Evolutionary conservation across 2,329 filamentous ascomycete genomes (phyloP), one percentile per base, ranked within the genome.

Genomic region (Diaporthe sp.): DNA sequence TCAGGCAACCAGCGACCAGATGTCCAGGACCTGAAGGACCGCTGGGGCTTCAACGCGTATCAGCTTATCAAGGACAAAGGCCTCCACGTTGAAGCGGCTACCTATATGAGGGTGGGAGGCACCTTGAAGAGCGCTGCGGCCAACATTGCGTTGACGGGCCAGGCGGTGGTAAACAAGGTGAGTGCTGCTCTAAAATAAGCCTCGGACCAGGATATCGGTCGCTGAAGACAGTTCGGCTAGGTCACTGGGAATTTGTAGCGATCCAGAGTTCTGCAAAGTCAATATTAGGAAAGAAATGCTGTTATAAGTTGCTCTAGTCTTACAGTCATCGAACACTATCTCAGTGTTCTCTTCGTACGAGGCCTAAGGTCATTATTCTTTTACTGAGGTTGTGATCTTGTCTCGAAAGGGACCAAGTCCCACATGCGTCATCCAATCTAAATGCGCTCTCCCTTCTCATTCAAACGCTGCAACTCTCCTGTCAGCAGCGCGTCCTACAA

Each of bases 401-500:
- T 55, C 4, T 3, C 1, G 13, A 25, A 28, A 7, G 7, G 17
- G 12, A 3, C 28, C 5, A 9, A 17, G 37, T 2, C 25, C 9
- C 13, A 20, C 20, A 28, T 10, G 8, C 2, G 8, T 47, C 9
- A 67, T 6, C 10, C 3, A 2, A 28, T 34, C 28, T 51, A 49
- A 15, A 49, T 34, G 2, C 42, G 42, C 44, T 67, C 25, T 22
- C 61, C 61, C 28, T 49, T 51, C 61, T 67, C 61, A 51, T 51
- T 49, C 20, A 49, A 67, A 2, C 44, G 37, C 28, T 49, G 61
- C 28, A 51, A 28, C 67, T 57, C 39, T n/a, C 67, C 49, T 1
- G 31, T 58, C 49, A 47, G n/a, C 34, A 71, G 47, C 2, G 67
- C 67, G 80, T 92, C 89, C 81, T 92, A 90, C 77, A 92, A 81